These are phyloP conservation scores for Pholiota adiposa DNA, from an alignment of 1,284 basidiomycete species.

Conservation along the genomic window DNA sequence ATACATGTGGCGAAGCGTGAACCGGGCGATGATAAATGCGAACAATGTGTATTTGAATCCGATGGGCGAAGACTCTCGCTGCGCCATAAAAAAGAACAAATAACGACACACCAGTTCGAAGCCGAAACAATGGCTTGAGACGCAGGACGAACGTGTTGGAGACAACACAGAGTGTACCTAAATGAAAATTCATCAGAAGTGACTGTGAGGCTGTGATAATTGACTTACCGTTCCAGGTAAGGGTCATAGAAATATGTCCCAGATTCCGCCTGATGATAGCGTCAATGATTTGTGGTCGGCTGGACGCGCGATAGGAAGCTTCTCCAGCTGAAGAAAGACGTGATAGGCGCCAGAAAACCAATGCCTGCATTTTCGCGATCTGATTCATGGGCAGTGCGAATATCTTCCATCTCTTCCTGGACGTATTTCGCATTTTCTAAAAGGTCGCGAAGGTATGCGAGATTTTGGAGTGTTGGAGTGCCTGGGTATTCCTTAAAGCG, in stretches of 20 bases:
- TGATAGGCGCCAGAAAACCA: constrained; percentile 36
- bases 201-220: background rate
- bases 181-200: too few relatives aligned
- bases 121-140: constrained; percentile 39
- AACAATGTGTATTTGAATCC: background rate
- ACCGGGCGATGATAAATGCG: constrained; percentile 7
- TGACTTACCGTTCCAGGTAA: constrained; percentile 35
- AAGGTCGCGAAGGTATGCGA: constrained; percentile 43
- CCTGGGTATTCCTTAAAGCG: constrained; percentile 44
- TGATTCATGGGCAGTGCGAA: constrained; percentile 31
- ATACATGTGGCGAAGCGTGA: too few relatives aligned
- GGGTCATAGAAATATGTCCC: constrained; percentile 41
- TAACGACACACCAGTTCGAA: constrained; percentile 30
- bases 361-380: constrained; percentile 36
- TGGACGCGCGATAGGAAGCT: constrained; percentile 35
- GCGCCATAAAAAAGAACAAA: too few relatives aligned
- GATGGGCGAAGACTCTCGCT: too few relatives aligned
- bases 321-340: constrained; percentile 31
- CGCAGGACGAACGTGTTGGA: constrained; percentile 40
- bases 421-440: constrained; percentile 41
- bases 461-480: constrained; percentile 41
- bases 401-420: constrained; percentile 38
- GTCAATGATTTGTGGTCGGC: constrained; percentile 21
- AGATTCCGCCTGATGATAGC: constrained; percentile 31
- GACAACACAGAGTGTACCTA: constrained; percentile 35